These are phyloP conservation scores for Eucalyptus pauciflora DNA, from an alignment of 345 rosid species.

Conservation along the genomic window DNA sequence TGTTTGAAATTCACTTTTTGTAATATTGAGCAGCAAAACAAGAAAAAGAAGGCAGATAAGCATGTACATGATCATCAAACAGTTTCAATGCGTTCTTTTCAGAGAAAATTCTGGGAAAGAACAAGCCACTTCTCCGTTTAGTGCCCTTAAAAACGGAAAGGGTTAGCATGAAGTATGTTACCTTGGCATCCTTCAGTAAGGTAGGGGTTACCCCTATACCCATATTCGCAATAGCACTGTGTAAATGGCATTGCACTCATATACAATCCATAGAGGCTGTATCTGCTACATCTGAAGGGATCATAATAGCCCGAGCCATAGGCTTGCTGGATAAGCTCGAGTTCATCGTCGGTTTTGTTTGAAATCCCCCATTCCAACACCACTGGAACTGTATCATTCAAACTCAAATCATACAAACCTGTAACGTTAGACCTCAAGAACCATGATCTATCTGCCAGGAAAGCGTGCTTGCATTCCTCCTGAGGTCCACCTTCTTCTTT, in stretches of 20 bases:
- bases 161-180: background rate
- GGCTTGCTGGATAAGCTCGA: background rate
- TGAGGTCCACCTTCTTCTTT: too few relatives aligned
- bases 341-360: background rate
- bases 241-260: background rate
- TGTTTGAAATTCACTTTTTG: background rate
- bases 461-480: background rate
- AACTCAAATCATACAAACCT: background rate
- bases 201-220: background rate
- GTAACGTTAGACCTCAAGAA: background rate
- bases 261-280: background rate
- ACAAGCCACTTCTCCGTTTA: background rate
- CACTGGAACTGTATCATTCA: too few relatives aligned
- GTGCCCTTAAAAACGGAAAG: background rate
- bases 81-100: background rate
- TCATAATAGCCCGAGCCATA: too few relatives aligned
- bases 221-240: accelerated
- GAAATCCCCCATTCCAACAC: background rate
- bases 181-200: background rate
- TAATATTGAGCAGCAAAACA: background rate
- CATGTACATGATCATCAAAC: background rate
- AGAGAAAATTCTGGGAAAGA: background rate
- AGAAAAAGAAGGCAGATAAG: background rate
- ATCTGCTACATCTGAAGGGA: background rate
- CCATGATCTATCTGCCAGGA: background rate